Evolutionary conservation across 352 stramenopile genomes (phyloP).

Genomic region (Globisporangium ultimum): DNA sequence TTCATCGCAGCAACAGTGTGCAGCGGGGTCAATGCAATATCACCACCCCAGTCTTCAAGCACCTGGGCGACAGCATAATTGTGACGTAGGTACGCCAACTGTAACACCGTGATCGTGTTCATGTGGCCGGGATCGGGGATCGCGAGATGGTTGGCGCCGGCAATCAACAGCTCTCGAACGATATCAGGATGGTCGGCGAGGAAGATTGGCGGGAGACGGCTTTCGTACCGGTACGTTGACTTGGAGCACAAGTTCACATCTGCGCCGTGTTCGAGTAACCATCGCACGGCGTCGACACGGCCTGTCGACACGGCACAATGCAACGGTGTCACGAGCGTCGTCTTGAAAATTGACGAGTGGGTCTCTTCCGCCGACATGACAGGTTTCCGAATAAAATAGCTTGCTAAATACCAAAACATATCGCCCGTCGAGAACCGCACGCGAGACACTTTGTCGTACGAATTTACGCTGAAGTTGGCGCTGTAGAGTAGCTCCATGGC

Average conservation of each 20-base stretch:
- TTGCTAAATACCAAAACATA: slow-evolving; percentile 80
- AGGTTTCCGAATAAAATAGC: slow-evolving; percentile 66
- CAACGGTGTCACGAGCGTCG: slow-evolving; percentile 67
- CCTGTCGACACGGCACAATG: slow-evolving; percentile 81
- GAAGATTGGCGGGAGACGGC: slow-evolving; percentile 73
- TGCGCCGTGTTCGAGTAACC: slow-evolving; percentile 65
- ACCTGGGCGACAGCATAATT: slow-evolving; percentile 82
- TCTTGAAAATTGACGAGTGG: slow-evolving; percentile 64
- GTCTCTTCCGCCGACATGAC: slow-evolving; percentile 63
- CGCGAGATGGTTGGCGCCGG: slow-evolving; percentile 71
- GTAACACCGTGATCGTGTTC: slow-evolving; percentile 84
- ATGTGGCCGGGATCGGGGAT: slow-evolving; percentile 80
- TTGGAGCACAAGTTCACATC: slow-evolving; percentile 78
- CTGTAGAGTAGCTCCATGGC: slow-evolving; percentile 63
- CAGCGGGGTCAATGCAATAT: slow-evolving; percentile 75
- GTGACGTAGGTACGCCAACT: slow-evolving; percentile 72
- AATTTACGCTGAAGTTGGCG: slow-evolving; percentile 59
- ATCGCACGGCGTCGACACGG: slow-evolving; percentile 64
- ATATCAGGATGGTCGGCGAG: slow-evolving; percentile 79
- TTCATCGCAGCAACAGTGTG: slow-evolving; percentile 74
- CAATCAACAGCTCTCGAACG: slow-evolving; percentile 56
- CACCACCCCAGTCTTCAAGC: slow-evolving; percentile 78
- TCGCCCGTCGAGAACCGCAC: slow-evolving; percentile 76
- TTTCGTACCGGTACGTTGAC: slow-evolving; percentile 66
- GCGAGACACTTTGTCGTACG: slow-evolving; percentile 79